Evolutionary conservation across 768 basidiomycete species (phyloP).

Genomic region (Lactifluus subvellereus): DNA sequence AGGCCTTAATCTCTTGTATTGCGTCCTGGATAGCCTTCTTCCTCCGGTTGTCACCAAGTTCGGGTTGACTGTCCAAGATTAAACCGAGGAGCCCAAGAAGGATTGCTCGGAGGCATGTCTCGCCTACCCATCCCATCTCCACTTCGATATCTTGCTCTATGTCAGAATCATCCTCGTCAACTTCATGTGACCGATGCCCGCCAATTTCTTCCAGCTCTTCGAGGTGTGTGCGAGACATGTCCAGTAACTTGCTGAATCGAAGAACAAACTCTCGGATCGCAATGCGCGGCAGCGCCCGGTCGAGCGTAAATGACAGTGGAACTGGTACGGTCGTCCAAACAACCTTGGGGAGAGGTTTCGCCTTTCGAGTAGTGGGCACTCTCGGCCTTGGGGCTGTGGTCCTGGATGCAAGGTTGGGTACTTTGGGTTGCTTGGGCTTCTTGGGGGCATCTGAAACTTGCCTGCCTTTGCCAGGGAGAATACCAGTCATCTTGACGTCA

Average conservation of each 20-base stretch:
- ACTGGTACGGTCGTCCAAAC: slow-evolving; percentile 47
- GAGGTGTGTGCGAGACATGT: slow-evolving; percentile 55
- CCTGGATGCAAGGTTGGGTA: slow-evolving; percentile 8
- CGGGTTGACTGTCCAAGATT: slow-evolving; percentile 36
- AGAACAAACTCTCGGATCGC: slow-evolving; percentile 70
- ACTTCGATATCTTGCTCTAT: slow-evolving; percentile 24
- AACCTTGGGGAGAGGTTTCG: slow-evolving; percentile 39
- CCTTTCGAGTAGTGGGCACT: slow-evolving; percentile 13
- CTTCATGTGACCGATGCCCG: slow-evolving; percentile 31
- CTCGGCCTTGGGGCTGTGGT: slow-evolving; percentile 20
- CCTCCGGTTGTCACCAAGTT: slow-evolving; percentile 30
- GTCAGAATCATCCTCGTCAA: slow-evolving; percentile 34
- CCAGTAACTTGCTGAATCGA: slow-evolving; percentile 52
- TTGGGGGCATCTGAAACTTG: slow-evolving; percentile 21
- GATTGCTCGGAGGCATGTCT: slow-evolving; percentile 56
- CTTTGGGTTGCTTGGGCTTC: slow-evolving; percentile 27
- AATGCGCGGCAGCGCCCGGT: slow-evolving; percentile 55
- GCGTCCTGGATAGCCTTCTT: slow-evolving; percentile 39
- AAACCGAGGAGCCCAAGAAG: slow-evolving; percentile 56
- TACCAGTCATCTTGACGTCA: slow-evolving; percentile 32
- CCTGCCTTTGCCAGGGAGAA: slow-evolving; percentile 28
- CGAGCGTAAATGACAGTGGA: slow-evolving; percentile 37
- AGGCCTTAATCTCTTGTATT: slow-evolving; percentile 46
- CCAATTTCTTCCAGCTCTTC: slow-evolving; percentile 46
- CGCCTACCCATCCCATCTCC: slow-evolving; percentile 54